phyloP scores from a whole-genome alignment of 257 asterid genomes.

The Dorcoceras hygrometricum region DNA sequence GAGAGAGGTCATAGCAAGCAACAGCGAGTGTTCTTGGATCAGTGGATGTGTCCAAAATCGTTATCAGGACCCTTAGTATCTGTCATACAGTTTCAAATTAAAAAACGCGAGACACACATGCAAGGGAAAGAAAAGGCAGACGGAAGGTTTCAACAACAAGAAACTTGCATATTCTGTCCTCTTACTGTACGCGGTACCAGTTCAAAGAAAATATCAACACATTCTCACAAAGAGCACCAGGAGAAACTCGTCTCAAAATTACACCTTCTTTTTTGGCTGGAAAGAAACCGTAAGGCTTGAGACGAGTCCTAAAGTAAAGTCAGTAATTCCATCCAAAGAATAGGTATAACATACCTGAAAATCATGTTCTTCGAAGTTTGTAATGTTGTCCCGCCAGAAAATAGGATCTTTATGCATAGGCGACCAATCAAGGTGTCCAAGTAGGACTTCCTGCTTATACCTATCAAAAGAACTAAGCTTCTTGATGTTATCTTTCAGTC shows the following conservation, averaged over 20 bases:
- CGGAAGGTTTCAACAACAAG: slow-evolving; percentile 3
- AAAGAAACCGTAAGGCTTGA: no score
- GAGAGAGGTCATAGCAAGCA: slow-evolving; percentile 90
- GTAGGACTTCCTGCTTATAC: slow-evolving; percentile 88
- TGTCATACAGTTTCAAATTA: slow-evolving; percentile 25
- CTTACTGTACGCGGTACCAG: no score
- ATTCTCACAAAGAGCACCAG: no score
- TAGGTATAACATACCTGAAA: slow-evolving; percentile 57
- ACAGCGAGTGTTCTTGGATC: slow-evolving; percentile 88
- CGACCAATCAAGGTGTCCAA: slow-evolving; percentile 90
- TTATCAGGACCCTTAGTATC: slow-evolving; percentile 82
- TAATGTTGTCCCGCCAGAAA: slow-evolving; percentile 79
- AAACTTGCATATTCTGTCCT: no score
- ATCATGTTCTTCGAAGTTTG: slow-evolving; percentile 71
- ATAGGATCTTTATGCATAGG: slow-evolving; percentile 88
- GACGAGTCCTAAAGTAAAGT: not conserved
- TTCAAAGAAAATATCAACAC: no score
- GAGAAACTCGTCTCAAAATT: no score
- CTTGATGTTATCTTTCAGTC: slow-evolving; percentile 68
- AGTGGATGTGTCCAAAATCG: slow-evolving; percentile 77
- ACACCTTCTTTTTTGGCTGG: no score
- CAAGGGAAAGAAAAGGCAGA: not conserved
- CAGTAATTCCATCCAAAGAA: not conserved
- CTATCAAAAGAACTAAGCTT: slow-evolving; percentile 73
- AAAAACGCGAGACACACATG: slow-evolving; percentile 16